Evolutionary conservation across 1,139 yeast species (phyloP).

Genomic region (Yamadazyma dendronema): DNA sequence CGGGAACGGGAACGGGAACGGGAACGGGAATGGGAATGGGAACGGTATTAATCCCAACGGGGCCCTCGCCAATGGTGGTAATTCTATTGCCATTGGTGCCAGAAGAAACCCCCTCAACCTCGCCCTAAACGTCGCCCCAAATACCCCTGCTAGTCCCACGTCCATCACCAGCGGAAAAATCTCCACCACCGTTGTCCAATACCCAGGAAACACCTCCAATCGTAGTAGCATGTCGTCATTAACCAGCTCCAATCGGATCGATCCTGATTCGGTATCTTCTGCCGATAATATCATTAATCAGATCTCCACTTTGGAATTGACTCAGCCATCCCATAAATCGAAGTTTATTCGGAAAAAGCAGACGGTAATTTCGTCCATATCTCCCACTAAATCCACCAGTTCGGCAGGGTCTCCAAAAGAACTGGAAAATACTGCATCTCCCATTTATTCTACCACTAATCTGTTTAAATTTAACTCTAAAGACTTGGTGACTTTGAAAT

Average conservation of each 20-base stretch:
- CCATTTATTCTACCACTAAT: conserved; percentile 39
- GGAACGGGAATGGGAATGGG: no score
- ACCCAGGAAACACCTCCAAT: background rate
- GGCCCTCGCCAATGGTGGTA: background rate
- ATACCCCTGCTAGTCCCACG: background rate
- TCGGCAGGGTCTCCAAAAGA: conserved; percentile 11
- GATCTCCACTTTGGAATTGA: conserved; percentile 32
- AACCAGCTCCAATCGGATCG: conserved; percentile 20
- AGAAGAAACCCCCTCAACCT: background rate
- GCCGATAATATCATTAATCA: conserved; percentile 27
- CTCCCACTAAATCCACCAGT: conserved; percentile 40
- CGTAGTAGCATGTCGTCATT: conserved; percentile 2
- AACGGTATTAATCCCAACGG: no score
- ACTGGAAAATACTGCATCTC: conserved; percentile 21
- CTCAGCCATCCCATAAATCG: conserved; percentile 13
- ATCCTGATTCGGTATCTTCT: conserved; percentile 28
- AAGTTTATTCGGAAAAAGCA: conserved; percentile 30
- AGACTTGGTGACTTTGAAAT: conserved; percentile 72
- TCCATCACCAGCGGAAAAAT: background rate
- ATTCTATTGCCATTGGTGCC: background rate
- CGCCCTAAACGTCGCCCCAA: background rate
- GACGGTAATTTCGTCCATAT: conserved; percentile 44
- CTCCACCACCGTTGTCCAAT: conserved; percentile 1
- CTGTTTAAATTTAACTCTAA: conserved; percentile 51
- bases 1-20: no score